Conservation (phyloP, 169 alveolate species). For the Plasmodium reichenowi region DNA sequence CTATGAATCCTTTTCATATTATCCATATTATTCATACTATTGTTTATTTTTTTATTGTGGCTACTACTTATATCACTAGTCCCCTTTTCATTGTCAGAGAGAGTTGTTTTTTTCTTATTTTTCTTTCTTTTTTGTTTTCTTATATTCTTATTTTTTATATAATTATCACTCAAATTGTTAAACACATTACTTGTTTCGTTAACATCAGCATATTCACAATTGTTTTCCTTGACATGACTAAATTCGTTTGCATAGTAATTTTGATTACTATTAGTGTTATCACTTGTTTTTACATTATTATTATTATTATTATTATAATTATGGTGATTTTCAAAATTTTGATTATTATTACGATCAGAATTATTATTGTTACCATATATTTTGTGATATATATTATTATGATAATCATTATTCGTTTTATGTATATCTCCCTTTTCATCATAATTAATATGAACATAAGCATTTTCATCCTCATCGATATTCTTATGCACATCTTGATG, state of each 20-base stretch:
- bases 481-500: no score
- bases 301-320: no score
- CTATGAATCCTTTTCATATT: not conserved
- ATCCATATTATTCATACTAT: not conserved
- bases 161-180: not conserved
- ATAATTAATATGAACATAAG: no score
- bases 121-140: not conserved
- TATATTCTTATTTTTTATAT: not conserved
- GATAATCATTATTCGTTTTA: no score
- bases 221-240: not conserved
- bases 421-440: no score
- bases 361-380: no score
- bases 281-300: not conserved
- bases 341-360: no score
- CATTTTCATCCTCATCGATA: no score
- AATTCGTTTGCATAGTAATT: not conserved
- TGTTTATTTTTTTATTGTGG: no score
- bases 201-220: not conserved
- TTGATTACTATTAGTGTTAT: not conserved
- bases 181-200: not conserved
- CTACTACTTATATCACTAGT: constrained; percentile 29
- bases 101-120: not conserved
- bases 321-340: no score
- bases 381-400: no score
- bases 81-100: not conserved